Evolutionary conservation across 768 basidiomycete genomes (phyloP).

Genomic region (Agaricus subrufescens): DNA sequence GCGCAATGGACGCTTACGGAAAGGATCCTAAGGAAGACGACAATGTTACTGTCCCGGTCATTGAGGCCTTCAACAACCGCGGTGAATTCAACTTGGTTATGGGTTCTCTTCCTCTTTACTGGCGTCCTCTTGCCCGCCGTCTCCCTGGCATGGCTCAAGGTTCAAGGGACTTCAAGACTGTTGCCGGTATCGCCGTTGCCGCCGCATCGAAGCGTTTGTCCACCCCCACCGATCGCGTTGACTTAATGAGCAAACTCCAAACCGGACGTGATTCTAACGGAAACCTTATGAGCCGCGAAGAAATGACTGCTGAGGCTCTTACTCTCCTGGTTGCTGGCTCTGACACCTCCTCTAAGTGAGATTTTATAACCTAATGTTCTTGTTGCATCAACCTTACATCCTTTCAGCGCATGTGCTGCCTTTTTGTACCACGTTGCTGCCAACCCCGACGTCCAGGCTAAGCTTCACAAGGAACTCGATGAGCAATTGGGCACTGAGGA

Average conservation of each 20-base stretch:
- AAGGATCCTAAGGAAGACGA: constrained; percentile 34
- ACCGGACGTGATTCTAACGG: constrained; percentile 72
- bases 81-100: constrained; percentile 85
- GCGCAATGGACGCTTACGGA: constrained; percentile 54
- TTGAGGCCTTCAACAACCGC: constrained; percentile 83
- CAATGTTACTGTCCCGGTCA: constrained; percentile 66
- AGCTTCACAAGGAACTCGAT: constrained; percentile 74
- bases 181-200: constrained; percentile 77
- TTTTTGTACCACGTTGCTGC: constrained; percentile 80
- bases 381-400: background rate
- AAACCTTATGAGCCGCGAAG: constrained; percentile 72
- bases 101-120: constrained; percentile 72
- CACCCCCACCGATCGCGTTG: constrained; percentile 66
- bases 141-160: constrained; percentile 77
- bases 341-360: constrained; percentile 91
- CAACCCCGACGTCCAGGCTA: constrained; percentile 58
- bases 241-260: constrained; percentile 79
- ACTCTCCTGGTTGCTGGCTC: constrained; percentile 86
- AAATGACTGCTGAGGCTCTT: constrained; percentile 84
- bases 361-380: constrained; percentile 1
- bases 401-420: constrained; percentile 75
- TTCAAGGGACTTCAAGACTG: constrained; percentile 55
- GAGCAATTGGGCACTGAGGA: constrained; percentile 53
- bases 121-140: constrained; percentile 58
- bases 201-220: constrained; percentile 72